Base-by-base conservation (phyloP, 345 rosid species). In the Populus euphratica region DNA sequence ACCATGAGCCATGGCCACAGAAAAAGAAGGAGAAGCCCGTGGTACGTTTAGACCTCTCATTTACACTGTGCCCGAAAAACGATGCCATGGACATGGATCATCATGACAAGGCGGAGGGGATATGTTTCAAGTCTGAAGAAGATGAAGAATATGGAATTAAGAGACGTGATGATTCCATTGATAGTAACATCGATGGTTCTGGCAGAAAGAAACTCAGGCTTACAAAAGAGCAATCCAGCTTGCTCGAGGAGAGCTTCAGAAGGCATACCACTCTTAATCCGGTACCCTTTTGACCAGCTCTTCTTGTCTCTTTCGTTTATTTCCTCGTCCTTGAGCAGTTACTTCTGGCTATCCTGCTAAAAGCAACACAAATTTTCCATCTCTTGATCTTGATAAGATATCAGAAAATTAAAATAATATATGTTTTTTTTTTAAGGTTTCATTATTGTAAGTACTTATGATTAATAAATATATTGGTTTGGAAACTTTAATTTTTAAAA, bases 41-140 rank as follows among this genome's bases (percentile, higher is more conserved):
- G 70, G 68, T 59, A 23, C 50, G 67, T 68, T 72, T 87, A 20
- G 83, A 75, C 65, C 85, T 85, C 27, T 83, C 86, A 14, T 83
- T 85, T 33, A 73, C 71, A 5, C 68, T 79, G 35, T 79, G 54
- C 29, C 74, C 56, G 33, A 67, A 49, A 41, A 49, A 68, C 20
- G 71, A 71, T 69, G 62, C 90, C 62, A 86, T 90, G 56, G 73
- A 54, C 31, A 90, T 86, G 36, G 86, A 74, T 89, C 89, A 73
- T 87, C 88, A n/a, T 86, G 87, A 75, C 85, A 93, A 44, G 78
- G 87, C 86, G 83, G 50, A 84, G 90, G 78, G 84, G 86, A 11
- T 87, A 85, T 69, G 80, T 89, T 81, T 11, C 44, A 56, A 17
- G 64, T 39, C 61, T 25, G 92, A 89, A 33, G 97, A 89, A 27